Percentiles rank a stretch among this genome's conserved stretches.
phyloP scores from a whole-genome alignment of 2,329 filamentous ascomycete species.

The Ophiocordyceps camponoti-saundersi region DNA sequence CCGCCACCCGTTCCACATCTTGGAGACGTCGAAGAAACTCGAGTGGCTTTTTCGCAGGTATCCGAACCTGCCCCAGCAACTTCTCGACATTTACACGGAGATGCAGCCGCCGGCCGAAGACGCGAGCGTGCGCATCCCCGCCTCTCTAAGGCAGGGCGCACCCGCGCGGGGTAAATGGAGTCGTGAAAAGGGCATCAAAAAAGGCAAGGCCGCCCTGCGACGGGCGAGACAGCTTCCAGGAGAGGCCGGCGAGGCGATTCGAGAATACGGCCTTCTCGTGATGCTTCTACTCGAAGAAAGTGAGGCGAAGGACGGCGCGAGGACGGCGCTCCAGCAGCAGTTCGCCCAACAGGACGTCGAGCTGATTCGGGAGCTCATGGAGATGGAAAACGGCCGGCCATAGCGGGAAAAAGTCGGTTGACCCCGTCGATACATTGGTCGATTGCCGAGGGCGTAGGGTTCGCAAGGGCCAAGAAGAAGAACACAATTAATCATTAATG shows the following conservation, averaged over 20 bases:
- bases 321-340: constrained; percentile 24
- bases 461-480: background rate
- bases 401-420: background rate
- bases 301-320: constrained; percentile 10
- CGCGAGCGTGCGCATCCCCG: constrained; percentile 11
- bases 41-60: constrained; percentile 33
- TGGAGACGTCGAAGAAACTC: constrained; percentile 33
- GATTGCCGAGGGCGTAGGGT: background rate
- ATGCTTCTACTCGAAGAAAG: constrained; percentile 25
- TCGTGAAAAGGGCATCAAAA: constrained; percentile 36
- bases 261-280: constrained; percentile 43
- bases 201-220: constrained; percentile 36
- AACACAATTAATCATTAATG: background rate
- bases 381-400: constrained; percentile 21
- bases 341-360: constrained; percentile 28
- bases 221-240: constrained; percentile 29
- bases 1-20: constrained; percentile 29
- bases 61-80: constrained; percentile 27
- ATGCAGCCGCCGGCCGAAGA: constrained; percentile 26
- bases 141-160: constrained; percentile 16
- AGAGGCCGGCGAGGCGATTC: constrained; percentile 40
- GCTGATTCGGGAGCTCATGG: constrained; percentile 30
- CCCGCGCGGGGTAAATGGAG: constrained; percentile 33
- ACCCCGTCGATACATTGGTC: background rate
- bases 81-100: constrained; percentile 30